phyloP scores from a whole-genome alignment of 2,329 filamentous ascomycete genomes.

The Cladobotryum protrusum region DNA sequence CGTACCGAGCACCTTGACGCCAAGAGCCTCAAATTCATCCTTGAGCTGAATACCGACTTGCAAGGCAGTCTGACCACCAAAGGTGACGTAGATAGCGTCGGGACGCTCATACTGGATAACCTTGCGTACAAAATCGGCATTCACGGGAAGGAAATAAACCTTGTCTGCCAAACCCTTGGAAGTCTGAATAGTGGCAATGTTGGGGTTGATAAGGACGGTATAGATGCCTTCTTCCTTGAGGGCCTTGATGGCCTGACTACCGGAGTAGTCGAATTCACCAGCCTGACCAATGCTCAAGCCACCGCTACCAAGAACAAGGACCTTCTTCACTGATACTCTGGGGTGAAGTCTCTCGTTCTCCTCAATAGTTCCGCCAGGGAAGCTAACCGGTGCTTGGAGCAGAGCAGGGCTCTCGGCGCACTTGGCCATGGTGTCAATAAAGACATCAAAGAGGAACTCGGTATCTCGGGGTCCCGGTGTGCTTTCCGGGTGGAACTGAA shows the following conservation, averaged over 20 bases:
- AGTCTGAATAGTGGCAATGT: conserved; percentile 97
- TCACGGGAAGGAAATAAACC: conserved; percentile 97
- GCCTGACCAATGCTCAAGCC: conserved; percentile 96
- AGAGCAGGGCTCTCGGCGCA: conserved; percentile 61
- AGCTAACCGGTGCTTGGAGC: conserved; percentile 68
- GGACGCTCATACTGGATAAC: conserved; percentile 92
- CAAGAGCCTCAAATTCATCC: conserved; percentile 88
- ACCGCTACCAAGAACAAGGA: conserved; percentile 87
- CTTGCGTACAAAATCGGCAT: conserved; percentile 93
- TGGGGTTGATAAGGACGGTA: conserved; percentile 96
- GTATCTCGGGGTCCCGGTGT: conserved; percentile 92
- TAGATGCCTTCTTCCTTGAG: conserved; percentile 97
- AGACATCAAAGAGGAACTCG: conserved; percentile 95
- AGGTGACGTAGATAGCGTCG: conserved; percentile 95
- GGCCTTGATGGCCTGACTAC: conserved; percentile 96
- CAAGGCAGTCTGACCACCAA: conserved; percentile 95
- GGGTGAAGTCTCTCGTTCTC: conserved; percentile 75
- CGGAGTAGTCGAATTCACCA: conserved; percentile 98
- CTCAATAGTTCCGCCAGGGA: conserved; percentile 76
- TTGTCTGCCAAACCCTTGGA: conserved; percentile 97
- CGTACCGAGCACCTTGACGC: conserved; percentile 90
- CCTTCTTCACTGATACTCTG: conserved; percentile 83
- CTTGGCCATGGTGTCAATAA: conserved; percentile 76
- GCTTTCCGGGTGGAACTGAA: conserved; percentile 99
- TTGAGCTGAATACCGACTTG: conserved; percentile 95